Percentiles rank a stretch among this genome's conserved stretches.
phyloP scores from a whole-genome alignment of 2,329 filamentous ascomycete genomes.

The Phialophora verrucosa region DNA sequence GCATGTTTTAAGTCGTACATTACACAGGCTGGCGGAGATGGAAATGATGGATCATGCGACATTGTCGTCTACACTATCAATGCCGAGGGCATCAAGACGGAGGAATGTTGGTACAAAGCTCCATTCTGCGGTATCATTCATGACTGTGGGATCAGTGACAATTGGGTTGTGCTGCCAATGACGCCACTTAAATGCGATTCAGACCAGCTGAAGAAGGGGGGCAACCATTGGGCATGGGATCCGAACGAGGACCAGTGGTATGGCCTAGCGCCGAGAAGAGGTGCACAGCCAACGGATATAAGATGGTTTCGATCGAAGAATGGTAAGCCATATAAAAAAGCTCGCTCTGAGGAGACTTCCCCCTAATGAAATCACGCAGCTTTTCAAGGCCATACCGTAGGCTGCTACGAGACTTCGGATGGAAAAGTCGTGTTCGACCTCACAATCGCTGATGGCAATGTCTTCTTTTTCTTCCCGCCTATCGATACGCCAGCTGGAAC shows the following conservation, averaged over 20 bases:
- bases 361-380: too few species aligned
- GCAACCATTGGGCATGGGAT: conserved; percentile 60
- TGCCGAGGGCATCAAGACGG: conserved; percentile 50
- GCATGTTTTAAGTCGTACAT: too few species aligned
- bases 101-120: conserved; percentile 57
- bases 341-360: too few species aligned
- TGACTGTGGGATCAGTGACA: conserved; percentile 56
- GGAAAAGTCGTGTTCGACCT: too few species aligned
- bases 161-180: conserved; percentile 56
- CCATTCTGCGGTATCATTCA: conserved; percentile 62
- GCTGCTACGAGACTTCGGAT: too few species aligned
- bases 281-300: conserved; percentile 59
- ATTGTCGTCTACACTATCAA: conserved; percentile 56
- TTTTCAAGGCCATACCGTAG: too few species aligned
- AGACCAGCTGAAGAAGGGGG: conserved; percentile 53
- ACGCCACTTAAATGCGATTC: conserved; percentile 54
- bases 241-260: conserved; percentile 61
- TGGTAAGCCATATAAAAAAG: too few species aligned
- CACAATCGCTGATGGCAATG: too few species aligned
- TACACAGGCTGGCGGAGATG: too few species aligned
- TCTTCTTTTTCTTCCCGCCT: conserved; percentile 44
- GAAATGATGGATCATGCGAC: conserved; percentile 38
- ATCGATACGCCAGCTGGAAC: conserved; percentile 3
- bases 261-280: conserved; percentile 58
- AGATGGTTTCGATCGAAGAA: conserved; percentile 36